phyloP scores from a whole-genome alignment of 129 eudicot species.

The Tanacetum coccineum region DNA sequence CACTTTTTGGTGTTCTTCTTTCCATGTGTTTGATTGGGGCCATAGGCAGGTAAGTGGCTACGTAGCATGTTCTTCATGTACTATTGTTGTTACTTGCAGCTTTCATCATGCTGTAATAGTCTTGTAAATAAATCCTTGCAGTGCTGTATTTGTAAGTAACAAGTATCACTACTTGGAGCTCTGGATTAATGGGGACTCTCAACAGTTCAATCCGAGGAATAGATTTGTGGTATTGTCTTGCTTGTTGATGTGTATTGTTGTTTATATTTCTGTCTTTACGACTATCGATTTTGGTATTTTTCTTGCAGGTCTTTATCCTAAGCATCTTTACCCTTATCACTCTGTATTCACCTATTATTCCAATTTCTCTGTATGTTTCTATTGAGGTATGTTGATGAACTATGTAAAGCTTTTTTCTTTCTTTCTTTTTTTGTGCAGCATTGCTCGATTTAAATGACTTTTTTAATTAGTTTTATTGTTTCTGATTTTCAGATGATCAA shows the following conservation, averaged over 20 bases:
- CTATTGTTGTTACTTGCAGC: slow-evolving; percentile 1
- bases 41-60: slow-evolving; percentile 79
- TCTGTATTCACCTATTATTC: slow-evolving; percentile 91
- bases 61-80: slow-evolving; percentile 10
- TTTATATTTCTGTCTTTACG: slow-evolving; percentile 19
- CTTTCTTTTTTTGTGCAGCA: not conserved
- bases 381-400: slow-evolving; percentile 61
- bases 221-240: slow-evolving; percentile 67
- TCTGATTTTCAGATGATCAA: slow-evolving; percentile 78
- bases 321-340: slow-evolving; percentile 93
- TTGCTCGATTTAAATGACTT: slow-evolving; percentile 1
- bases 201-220: slow-evolving; percentile 75
- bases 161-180: slow-evolving; percentile 73
- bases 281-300: slow-evolving; percentile 21
- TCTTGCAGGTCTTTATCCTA: slow-evolving; percentile 63
- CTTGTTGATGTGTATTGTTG: slow-evolving; percentile 9
- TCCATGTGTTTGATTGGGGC: slow-evolving; percentile 91
- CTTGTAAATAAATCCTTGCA: slow-evolving; percentile 34
- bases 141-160: slow-evolving; percentile 72
- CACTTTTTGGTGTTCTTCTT: slow-evolving; percentile 76
- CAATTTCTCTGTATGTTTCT: slow-evolving; percentile 97
- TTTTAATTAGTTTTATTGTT: slow-evolving; percentile 13
- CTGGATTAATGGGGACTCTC: slow-evolving; percentile 39
- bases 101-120: slow-evolving; percentile 16
- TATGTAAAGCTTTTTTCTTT: not conserved